Evolutionary conservation across 805 yeast genomes (phyloP).

Genomic region (Saturnispora quitensis): DNA sequence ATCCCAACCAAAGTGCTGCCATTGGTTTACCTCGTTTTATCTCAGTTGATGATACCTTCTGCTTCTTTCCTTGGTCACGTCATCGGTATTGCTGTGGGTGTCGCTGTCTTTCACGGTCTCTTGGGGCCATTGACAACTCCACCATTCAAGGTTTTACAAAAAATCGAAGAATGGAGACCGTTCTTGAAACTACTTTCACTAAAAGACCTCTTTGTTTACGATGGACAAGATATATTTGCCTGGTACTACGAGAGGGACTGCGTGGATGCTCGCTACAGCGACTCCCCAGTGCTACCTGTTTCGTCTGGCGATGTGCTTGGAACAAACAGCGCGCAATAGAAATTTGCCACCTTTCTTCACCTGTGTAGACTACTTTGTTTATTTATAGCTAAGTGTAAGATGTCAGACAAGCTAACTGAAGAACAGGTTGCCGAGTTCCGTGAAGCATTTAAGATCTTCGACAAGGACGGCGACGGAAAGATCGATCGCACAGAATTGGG

Average conservation of each 20-base stretch:
- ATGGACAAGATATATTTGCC: not conserved
- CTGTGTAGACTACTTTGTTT: not conserved
- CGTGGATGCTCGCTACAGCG: not conserved
- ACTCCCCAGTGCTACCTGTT: not conserved
- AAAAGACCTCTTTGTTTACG: constrained; percentile 2
- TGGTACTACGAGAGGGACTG: constrained; percentile 3
- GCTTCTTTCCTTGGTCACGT: constrained; percentile 70
- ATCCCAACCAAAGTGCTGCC: constrained; percentile 59
- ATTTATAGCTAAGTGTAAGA: not conserved
- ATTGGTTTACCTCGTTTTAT: constrained; percentile 38
- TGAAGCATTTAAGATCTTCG: constrained; percentile 95
- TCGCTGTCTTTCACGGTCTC: constrained; percentile 47
- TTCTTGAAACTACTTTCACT: constrained; percentile 31
- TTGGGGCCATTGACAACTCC: constrained; percentile 52
- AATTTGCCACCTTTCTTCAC: not conserved
- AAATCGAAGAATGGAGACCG: constrained; percentile 41
- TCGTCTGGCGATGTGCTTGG: not conserved
- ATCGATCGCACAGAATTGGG: constrained; percentile 94
- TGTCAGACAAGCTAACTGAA: constrained; percentile 84
- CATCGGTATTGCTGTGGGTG: constrained; percentile 61
- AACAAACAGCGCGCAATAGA: not conserved
- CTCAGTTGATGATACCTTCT: constrained; percentile 49
- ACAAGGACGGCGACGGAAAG: constrained; percentile 94
- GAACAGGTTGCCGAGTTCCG: constrained; percentile 95
- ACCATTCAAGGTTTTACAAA: constrained; percentile 53